Evolutionary conservation across 768 basidiomycete species (phyloP).

Genomic region (Leccinum pellstonianum): DNA sequence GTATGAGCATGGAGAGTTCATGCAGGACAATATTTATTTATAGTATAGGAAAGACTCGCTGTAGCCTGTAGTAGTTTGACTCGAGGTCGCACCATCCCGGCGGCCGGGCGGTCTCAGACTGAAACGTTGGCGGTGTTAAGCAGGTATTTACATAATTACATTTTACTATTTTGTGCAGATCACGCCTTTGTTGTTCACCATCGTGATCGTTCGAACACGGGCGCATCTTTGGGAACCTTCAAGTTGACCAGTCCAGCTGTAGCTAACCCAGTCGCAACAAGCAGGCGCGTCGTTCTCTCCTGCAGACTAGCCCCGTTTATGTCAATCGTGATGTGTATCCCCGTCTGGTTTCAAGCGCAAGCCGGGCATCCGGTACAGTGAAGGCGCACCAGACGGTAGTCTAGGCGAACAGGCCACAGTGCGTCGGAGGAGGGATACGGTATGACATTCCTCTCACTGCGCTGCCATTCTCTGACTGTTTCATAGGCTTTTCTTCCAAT

Average conservation of each 20-base stretch:
- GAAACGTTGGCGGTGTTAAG: too few species aligned
- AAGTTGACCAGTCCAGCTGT: too few species aligned
- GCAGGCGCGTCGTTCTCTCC: conserved; percentile 11
- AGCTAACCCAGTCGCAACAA: background rate
- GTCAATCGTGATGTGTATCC: conserved; percentile 20
- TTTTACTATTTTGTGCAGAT: too few species aligned
- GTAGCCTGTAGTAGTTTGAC: too few species aligned
- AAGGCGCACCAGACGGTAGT: conserved; percentile 10
- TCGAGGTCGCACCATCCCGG: too few species aligned
- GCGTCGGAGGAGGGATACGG: conserved; percentile 28
- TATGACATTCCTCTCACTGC: background rate
- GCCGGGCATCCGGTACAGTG: conserved; percentile 9
- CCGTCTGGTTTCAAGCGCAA: conserved; percentile 22
- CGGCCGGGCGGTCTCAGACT: too few species aligned
- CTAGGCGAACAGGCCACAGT: conserved; percentile 19
- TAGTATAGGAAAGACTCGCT: too few species aligned
- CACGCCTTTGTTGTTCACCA: too few species aligned
- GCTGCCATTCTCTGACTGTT: background rate
- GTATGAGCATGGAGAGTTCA: too few species aligned
- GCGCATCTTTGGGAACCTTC: background rate
- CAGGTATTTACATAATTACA: too few species aligned
- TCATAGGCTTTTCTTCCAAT: conserved; percentile 45
- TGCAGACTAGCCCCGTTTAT: background rate
- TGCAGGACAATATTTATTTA: too few species aligned
- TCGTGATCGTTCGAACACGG: conserved; percentile 15